Conservation (phyloP, 352 stramenopile species). For the Globisporangium barbulae region DNA sequence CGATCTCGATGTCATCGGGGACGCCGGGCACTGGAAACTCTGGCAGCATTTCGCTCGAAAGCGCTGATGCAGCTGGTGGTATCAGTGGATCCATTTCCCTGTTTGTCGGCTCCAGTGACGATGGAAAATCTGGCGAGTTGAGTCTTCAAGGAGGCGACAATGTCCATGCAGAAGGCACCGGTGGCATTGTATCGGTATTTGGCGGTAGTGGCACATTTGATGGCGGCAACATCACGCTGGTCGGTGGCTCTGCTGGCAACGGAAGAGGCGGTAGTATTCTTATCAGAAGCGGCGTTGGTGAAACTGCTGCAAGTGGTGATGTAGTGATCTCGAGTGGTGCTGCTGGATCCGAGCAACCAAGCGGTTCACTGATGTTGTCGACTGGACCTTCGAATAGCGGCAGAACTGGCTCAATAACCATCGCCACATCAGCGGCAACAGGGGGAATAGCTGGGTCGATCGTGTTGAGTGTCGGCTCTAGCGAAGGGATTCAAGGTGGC, state of each 20-base stretch:
- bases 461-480: slow-evolving; percentile 12
- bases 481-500: slow-evolving; percentile 11
- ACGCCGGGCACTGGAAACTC: slow-evolving; percentile 13
- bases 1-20: slow-evolving; percentile 20
- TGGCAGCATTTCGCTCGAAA: slow-evolving; percentile 18
- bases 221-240: slow-evolving; percentile 21
- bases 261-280: slow-evolving; percentile 25
- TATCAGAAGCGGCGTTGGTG: slow-evolving; percentile 25
- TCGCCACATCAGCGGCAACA: slow-evolving; percentile 12
- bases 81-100: slow-evolving; percentile 20
- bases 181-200: slow-evolving; percentile 18
- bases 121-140: slow-evolving; percentile 13
- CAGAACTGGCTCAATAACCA: slow-evolving; percentile 5
- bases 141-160: slow-evolving; percentile 21
- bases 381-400: slow-evolving; percentile 8
- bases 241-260: slow-evolving; percentile 16
- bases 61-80: slow-evolving; percentile 15
- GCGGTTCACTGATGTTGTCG: slow-evolving; percentile 21
- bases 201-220: slow-evolving; percentile 16
- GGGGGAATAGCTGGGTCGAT: slow-evolving; percentile 17
- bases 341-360: slow-evolving; percentile 15
- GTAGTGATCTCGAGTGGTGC: slow-evolving; percentile 23
- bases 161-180: slow-evolving; percentile 10
- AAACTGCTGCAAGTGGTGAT: slow-evolving; percentile 23
- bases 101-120: slow-evolving; percentile 17